Evolutionary conservation across 2,329 filamentous ascomycete species (phyloP).

Genomic region (Colletotrichum lindemuthianum): DNA sequence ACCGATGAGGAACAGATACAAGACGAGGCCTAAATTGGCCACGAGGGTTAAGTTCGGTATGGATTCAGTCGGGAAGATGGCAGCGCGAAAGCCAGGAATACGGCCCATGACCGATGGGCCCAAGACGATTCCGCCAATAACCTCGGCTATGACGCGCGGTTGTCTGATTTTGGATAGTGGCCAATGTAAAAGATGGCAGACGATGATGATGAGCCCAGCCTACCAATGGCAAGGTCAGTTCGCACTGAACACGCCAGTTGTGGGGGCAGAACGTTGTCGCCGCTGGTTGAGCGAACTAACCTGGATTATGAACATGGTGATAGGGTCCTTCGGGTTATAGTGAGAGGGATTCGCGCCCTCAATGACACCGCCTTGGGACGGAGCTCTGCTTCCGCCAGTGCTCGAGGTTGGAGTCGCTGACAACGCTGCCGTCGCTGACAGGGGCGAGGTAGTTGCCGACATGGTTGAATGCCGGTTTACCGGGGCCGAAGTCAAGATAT

Average conservation of each 20-base stretch:
- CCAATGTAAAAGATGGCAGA: conserved; percentile 66
- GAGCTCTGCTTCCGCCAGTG: conserved; percentile 14
- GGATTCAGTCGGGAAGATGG: conserved; percentile 81
- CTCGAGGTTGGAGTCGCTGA: background rate
- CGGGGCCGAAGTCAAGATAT: too few species aligned
- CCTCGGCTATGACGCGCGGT: conserved; percentile 85
- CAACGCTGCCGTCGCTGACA: too few species aligned
- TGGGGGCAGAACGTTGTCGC: too few species aligned
- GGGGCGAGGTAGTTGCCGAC: too few species aligned
- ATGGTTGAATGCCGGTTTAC: too few species aligned
- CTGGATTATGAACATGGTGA: conserved; percentile 81
- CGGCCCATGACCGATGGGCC: conserved; percentile 90
- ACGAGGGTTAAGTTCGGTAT: conserved; percentile 81
- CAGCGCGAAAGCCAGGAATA: conserved; percentile 78
- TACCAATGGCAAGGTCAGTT: too few species aligned
- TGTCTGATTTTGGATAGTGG: conserved; percentile 81
- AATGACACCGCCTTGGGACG: conserved; percentile 69
- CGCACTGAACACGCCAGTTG: too few species aligned
- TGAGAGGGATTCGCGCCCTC: conserved; percentile 75
- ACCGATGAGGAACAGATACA: conserved; percentile 89
- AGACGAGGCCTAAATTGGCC: conserved; percentile 83
- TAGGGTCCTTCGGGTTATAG: conserved; percentile 77
- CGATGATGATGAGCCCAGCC: conserved; percentile 54
- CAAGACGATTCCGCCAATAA: conserved; percentile 82
- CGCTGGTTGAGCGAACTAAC: conserved; percentile 36